Conservation (phyloP, 1,284 basidiomycete species). For the Puccinia coronata region DNA sequence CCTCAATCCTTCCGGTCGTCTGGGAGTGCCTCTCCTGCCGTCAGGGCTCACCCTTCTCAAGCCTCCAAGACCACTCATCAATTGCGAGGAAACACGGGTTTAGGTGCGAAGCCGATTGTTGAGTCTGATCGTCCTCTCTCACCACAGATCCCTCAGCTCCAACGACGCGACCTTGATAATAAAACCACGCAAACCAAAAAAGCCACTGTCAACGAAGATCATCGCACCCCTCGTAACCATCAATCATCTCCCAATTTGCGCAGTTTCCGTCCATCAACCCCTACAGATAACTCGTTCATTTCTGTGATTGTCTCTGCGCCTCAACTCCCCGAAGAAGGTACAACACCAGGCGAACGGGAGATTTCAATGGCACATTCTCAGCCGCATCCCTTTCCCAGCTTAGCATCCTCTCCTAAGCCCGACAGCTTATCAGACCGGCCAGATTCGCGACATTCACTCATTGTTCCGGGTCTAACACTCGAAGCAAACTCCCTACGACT, state of each 20-base stretch:
- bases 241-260: constrained; percentile 41
- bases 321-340: background rate
- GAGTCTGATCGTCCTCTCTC: background rate
- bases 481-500: constrained; percentile 71
- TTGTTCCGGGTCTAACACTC: background rate
- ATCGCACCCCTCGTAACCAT: constrained; percentile 26
- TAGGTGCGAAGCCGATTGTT: constrained; percentile 4
- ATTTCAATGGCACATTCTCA: background rate
- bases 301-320: constrained; percentile 30
- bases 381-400: background rate
- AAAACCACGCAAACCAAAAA: background rate
- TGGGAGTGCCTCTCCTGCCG: background rate
- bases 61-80: background rate
- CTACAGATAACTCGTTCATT: constrained; percentile 13
- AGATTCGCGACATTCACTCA: background rate
- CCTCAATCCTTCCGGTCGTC: constrained; percentile 2
- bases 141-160: constrained; percentile 9
- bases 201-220: background rate
- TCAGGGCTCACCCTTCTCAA: background rate
- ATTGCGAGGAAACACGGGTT: background rate
- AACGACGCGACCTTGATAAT: constrained; percentile 21
- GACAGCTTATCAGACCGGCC: background rate
- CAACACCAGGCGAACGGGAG: background rate
- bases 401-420: background rate
- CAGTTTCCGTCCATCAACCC: background rate